phyloP scores from a whole-genome alignment of 208 protist species.

The Wallacemonas sp. region DNA sequence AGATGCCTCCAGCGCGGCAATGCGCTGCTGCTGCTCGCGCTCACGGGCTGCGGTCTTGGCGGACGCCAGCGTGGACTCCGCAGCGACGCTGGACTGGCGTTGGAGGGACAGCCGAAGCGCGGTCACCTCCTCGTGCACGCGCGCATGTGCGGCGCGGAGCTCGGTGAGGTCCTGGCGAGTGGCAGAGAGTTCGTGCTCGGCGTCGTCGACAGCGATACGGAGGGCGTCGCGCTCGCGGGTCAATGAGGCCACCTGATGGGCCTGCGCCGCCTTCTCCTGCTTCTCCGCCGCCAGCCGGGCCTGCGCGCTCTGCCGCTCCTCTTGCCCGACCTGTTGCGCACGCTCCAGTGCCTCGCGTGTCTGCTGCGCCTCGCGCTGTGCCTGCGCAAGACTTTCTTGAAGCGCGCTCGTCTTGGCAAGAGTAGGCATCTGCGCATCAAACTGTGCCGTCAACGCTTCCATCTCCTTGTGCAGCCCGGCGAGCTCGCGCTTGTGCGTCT shows the following conservation, averaged over 20 bases:
- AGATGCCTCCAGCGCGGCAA: slow-evolving; percentile 16
- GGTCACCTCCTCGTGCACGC: slow-evolving; percentile 25
- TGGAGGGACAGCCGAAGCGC: slow-evolving; percentile 17
- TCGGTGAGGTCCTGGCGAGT: slow-evolving; percentile 24
- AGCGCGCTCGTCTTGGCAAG: not conserved
- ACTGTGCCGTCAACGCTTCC: slow-evolving; percentile 34
- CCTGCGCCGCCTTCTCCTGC: slow-evolving; percentile 11
- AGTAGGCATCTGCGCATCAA: slow-evolving; percentile 28
- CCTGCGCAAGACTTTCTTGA: not conserved
- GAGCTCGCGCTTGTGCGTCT: slow-evolving; percentile 41
- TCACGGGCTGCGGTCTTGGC: slow-evolving; percentile 6
- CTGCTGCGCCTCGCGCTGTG: slow-evolving; percentile 2
- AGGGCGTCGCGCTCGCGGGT: not conserved
- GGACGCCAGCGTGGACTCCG: not conserved
- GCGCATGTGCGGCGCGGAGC: slow-evolving; percentile 30
- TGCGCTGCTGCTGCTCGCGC: slow-evolving; percentile 13
- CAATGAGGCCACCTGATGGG: not conserved
- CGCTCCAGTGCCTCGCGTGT: not conserved
- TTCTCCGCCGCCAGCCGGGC: slow-evolving; percentile 3
- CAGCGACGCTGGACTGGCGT: slow-evolving; percentile 6
- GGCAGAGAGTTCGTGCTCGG: slow-evolving; percentile 1
- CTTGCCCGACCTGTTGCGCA: slow-evolving; percentile 2
- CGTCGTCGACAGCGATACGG: not conserved
- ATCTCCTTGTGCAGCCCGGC: slow-evolving; percentile 46
- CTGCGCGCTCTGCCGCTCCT: slow-evolving; percentile 18